Percentiles rank a stretch among this genome's conserved stretches.
Evolutionary conservation across 345 rosid genomes (phyloP).

Genomic region (Noccaea caerulescens): DNA sequence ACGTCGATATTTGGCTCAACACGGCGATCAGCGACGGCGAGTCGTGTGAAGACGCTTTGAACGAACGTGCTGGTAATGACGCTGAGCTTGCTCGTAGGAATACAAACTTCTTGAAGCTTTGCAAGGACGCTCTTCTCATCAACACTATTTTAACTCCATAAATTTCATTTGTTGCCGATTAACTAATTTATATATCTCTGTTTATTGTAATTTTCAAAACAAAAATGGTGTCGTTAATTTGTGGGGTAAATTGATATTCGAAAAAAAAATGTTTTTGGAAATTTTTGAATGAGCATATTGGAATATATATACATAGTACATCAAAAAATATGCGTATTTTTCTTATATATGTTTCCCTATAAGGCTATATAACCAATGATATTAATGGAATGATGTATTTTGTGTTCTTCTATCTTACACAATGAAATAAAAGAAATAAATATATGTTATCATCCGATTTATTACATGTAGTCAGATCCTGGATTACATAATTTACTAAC

Average conservation of each 20-base stretch:
- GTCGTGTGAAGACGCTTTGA: slow-evolving; percentile 50
- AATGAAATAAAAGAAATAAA: not conserved
- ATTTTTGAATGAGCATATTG: slow-evolving; percentile 26
- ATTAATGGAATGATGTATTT: not conserved
- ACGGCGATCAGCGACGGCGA: slow-evolving; percentile 52
- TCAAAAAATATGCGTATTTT: not conserved
- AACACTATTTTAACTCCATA: slow-evolving; percentile 48
- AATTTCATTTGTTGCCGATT: not conserved
- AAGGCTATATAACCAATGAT: not conserved
- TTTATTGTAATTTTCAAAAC: not conserved
- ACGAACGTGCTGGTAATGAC: slow-evolving; percentile 27
- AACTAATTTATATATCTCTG: not conserved
- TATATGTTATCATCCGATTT: not conserved
- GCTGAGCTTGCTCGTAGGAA: slow-evolving; percentile 46
- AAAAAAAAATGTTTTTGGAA: slow-evolving; percentile 8
- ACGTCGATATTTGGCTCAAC: slow-evolving; percentile 51
- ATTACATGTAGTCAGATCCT: not conserved
- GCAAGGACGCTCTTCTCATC: slow-evolving; percentile 52
- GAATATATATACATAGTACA: not conserved
- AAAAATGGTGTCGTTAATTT: slow-evolving; percentile 21
- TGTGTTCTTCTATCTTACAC: not conserved
- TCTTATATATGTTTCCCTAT: not conserved
- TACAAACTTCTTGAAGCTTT: slow-evolving; percentile 48
- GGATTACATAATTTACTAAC: not conserved
- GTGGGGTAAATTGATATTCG: slow-evolving; percentile 16